A percentile compares a stretch with the other conserved stretches of the same genome.
phyloP scores from a whole-genome alignment of 2,329 filamentous ascomycete genomes.

The Penicillium griseofulvum region DNA sequence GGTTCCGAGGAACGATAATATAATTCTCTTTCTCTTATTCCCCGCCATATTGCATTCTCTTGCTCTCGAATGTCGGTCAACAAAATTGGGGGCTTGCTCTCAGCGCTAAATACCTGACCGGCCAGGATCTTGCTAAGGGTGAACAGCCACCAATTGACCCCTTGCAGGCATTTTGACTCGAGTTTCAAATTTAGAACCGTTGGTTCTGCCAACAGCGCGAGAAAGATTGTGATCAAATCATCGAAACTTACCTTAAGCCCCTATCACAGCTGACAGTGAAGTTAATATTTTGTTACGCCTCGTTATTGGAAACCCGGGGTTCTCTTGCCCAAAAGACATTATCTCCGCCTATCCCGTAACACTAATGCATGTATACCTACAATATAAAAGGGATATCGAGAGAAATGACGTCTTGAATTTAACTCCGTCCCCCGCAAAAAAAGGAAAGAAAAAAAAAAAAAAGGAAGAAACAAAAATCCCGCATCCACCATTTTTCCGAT shows the following conservation, averaged over 20 bases:
- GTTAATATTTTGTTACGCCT: constrained; percentile 3
- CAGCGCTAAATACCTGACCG: constrained; percentile 11
- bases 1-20: too few relatives aligned
- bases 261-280: background rate
- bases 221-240: background rate
- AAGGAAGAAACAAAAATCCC: background rate
- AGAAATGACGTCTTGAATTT: background rate
- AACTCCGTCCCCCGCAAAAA: background rate
- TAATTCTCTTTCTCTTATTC: background rate
- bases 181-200: background rate
- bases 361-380: background rate
- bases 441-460: too few relatives aligned
- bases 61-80: constrained; percentile 20
- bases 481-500: background rate
- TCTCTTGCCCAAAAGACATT: constrained; percentile 7
- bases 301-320: constrained; percentile 8
- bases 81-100: constrained; percentile 5
- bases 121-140: constrained; percentile 6
- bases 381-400: background rate
- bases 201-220: background rate
- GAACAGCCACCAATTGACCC: constrained; percentile 7
- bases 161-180: constrained; percentile 9
- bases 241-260: background rate
- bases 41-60: background rate
- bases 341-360: constrained; percentile 3